Base-by-base conservation (phyloP, 2,329 filamentous ascomycete genomes). In the Periconia macrospinosa region DNA sequence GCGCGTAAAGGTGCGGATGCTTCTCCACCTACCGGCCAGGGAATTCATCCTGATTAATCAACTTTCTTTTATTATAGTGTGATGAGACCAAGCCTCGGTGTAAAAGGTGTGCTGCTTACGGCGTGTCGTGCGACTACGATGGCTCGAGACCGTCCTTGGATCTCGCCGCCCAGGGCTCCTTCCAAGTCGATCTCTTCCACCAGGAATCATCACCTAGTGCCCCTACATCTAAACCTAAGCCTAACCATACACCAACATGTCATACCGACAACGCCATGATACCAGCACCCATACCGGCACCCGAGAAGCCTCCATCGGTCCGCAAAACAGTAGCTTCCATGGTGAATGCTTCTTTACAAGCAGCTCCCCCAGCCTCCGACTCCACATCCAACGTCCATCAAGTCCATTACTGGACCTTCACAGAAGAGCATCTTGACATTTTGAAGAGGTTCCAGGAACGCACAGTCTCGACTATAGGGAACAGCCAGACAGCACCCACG, bases 31-130 rank as follows among this genome's bases (percentile, higher is more conserved):
- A 17, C 30, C 20, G 2, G 11, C 41, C 30, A 18, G 37, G 9
- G 3, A 19, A 1, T n/a, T 18, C 7, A 17, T 27, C 15, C 17
- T 23, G 27, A 44, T n/a, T 41, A 41, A 37, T 44, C 42, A 27
- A 20, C 23, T 44, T 52, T 63, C 18, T 52, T 53, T 15, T 15
- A 30, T 47, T 33, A 27, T 49, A 83, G 81, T 86, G 83, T 56
- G 83, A 85, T 60, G 82, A 85, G 61, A 58, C 61, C 2, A 79
- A 74, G 41, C 83, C 82, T 0, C 57, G 64, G 1, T 85, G 82
- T 59, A 67, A 71, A 33, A 79, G 78, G 53, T 85, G 83, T 59
- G 46, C 68, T 11, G 59, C 70, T 1, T 82, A 76, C 49, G 76
- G 80, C 15, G 78, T 82, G 3, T 66, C 73, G 9, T 84, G 82